Percentiles rank a stretch among this genome's conserved stretches.
Conservation (phyloP, 495 filamentous ascomycete species). For the Penicillium silybi region DNA sequence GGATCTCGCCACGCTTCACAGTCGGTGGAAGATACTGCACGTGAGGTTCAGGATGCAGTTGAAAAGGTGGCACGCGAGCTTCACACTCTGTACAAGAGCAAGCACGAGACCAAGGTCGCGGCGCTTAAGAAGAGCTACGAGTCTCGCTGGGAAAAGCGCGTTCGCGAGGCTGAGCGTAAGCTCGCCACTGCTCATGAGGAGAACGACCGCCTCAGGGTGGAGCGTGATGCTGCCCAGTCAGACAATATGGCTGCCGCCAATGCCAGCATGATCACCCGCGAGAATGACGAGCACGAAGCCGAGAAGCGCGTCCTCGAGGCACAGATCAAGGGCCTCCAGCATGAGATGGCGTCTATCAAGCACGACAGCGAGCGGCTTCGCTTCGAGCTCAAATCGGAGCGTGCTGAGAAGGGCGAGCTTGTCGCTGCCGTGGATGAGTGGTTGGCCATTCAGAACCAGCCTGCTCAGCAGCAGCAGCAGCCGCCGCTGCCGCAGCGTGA, state of each 20-base stretch:
- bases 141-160: conserved; percentile 78
- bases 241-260: conserved; percentile 45
- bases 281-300: conserved; percentile 52
- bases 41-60: conserved; percentile 78
- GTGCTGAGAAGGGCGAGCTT: conserved; percentile 88
- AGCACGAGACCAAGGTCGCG: conserved; percentile 92
- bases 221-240: conserved; percentile 62
- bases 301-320: conserved; percentile 52
- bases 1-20: conserved; percentile 14
- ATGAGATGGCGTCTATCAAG: conserved; percentile 62
- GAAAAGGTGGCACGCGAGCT: conserved; percentile 85
- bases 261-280: conserved; percentile 29
- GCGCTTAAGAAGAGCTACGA: conserved; percentile 96
- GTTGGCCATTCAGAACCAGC: conserved; percentile 53
- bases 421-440: conserved; percentile 93
- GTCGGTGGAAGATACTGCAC: conserved; percentile 38
- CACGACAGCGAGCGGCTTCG: conserved; percentile 61
- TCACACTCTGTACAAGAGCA: conserved; percentile 90
- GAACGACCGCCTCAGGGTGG: conserved; percentile 65
- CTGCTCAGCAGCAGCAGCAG: conserved; percentile 8
- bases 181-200: conserved; percentile 64
- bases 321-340: conserved; percentile 65
- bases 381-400: conserved; percentile 63
- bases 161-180: conserved; percentile 67
- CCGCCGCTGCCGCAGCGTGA: conserved; percentile 6